Base-by-base conservation (phyloP, 371 early-diverging fungal genomes). In the Mortierella sp. region DNA sequence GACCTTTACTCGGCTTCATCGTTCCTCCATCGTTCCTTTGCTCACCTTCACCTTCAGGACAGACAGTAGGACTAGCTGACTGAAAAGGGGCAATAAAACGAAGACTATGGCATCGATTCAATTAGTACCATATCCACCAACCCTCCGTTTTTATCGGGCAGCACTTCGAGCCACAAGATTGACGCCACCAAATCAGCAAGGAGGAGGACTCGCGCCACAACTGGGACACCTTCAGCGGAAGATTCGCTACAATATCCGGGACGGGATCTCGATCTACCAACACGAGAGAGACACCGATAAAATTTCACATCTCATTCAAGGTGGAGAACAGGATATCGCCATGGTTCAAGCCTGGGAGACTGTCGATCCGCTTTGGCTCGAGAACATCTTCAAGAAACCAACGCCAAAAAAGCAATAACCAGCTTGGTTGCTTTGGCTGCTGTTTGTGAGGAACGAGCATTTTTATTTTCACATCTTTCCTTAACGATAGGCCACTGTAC, bases 371-470 rank as follows among this genome's bases (percentile, higher is more conserved):
- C 24, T 34, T 43, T 86, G 86, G 86, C 50, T 86, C 5, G 77
- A 86, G 21, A 71, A 77, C 4, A 77, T 86, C 31, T 86, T 86
- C 67, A 86, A 86, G 69, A 79, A 79, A 10, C 86, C 86, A 6
- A 86, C 86, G 0, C 44, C 77, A 28, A 86, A 86, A 57, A 85
- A 74, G 44, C 24, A 69, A 40, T 69, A 57, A 51, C 4, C 24
- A 34, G 14, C 28, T 26, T 24, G 61, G 21, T 26, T 26, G n/a
- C 14, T 26, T 61, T 34, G 28, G 37, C 4, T 21, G 31, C 51
- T 51, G 40, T 2, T 19, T n/a, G 31, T 14, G 13, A 34, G 61
- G 11, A 67, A 40, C 16, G 24, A 37, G 21, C 10, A 67, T 75
- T 14, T 37, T 75, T 50, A 37, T 44, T 50, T 51, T 51, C 48